A percentile compares a stretch with the other conserved stretches of the same genome.
phyloP scores from a whole-genome alignment of 116 monocot species.

The Thalassia testudinum region DNA sequence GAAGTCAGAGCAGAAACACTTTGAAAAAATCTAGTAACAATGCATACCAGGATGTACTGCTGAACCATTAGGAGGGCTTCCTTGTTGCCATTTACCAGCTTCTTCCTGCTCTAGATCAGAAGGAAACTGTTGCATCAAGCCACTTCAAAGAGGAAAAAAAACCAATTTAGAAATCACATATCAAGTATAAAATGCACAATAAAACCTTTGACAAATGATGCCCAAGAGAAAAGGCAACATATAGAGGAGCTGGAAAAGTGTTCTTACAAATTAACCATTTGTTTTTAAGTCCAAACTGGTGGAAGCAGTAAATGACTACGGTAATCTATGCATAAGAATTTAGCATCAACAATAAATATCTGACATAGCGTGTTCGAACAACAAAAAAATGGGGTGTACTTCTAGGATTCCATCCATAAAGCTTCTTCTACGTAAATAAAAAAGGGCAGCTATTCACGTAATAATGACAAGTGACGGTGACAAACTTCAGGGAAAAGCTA shows the following conservation, averaged over 20 bases:
- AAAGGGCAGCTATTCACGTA: too few relatives aligned
- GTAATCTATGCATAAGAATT: too few relatives aligned
- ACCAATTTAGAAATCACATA: background rate
- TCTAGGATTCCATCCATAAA: too few relatives aligned
- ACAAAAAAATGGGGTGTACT: too few relatives aligned
- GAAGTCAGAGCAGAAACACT: background rate
- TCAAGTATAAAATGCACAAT: background rate
- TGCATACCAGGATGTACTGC: conserved; percentile 35
- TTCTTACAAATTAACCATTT: background rate
- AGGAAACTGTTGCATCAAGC: conserved; percentile 39
- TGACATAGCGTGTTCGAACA: too few relatives aligned
- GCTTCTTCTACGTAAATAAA: too few relatives aligned
- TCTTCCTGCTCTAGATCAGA: conserved; percentile 51
- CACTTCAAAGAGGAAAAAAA: conserved; percentile 11
- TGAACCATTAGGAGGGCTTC: conserved; percentile 21
- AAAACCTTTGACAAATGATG: background rate
- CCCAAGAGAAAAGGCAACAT: background rate
- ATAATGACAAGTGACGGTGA: too few relatives aligned
- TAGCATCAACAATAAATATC: too few relatives aligned
- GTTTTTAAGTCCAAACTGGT: background rate
- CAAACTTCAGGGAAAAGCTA: too few relatives aligned
- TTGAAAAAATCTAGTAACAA: background rate
- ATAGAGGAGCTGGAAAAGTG: background rate
- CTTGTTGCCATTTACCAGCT: conserved; percentile 19
- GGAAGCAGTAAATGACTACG: too few relatives aligned